Conservation (phyloP, 768 basidiomycete species). For the Cyclocybe aegerita region DNA sequence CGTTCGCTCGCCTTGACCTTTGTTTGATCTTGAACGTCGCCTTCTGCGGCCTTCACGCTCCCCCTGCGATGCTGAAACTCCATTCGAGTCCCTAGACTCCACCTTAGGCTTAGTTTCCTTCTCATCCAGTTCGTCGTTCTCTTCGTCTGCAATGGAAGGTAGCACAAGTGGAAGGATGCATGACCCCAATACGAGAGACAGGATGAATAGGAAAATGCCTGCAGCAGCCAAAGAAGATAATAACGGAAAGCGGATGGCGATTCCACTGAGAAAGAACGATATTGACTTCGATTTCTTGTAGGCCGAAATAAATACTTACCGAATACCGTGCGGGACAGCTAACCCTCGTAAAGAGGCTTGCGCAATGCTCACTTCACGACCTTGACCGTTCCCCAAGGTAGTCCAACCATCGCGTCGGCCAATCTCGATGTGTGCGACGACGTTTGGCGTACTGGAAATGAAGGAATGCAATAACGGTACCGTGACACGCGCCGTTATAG, state of each 20-base stretch:
- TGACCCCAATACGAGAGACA: constrained; percentile 43
- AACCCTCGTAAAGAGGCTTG: constrained; percentile 61
- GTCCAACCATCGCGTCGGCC: constrained; percentile 78
- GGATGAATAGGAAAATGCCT: constrained; percentile 44
- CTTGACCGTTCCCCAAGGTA: constrained; percentile 64
- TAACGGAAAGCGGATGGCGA: constrained; percentile 70
- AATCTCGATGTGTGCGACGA: constrained; percentile 65
- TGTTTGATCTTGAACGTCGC: constrained; percentile 24
- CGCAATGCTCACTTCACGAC: constrained; percentile 69
- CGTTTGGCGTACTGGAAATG: constrained; percentile 41
- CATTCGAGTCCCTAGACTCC: background rate
- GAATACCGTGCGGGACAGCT: constrained; percentile 65
- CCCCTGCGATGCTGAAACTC: background rate
- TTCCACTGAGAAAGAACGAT: constrained; percentile 43
- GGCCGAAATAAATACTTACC: constrained; percentile 40
- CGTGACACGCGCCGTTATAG: constrained; percentile 44
- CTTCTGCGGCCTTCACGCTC: constrained; percentile 9
- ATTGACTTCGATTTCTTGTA: background rate
- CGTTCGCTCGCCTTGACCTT: constrained; percentile 20
- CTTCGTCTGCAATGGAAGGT: constrained; percentile 6
- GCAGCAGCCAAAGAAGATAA: constrained; percentile 48
- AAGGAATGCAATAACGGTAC: constrained; percentile 62
- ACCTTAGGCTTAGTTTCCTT: background rate
- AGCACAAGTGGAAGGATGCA: constrained; percentile 45
- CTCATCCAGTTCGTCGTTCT: constrained; percentile 10